These are phyloP conservation scores for Yueomyces sp. DNA, from an alignment of 805 yeast genomes.

Conservation along the genomic window DNA sequence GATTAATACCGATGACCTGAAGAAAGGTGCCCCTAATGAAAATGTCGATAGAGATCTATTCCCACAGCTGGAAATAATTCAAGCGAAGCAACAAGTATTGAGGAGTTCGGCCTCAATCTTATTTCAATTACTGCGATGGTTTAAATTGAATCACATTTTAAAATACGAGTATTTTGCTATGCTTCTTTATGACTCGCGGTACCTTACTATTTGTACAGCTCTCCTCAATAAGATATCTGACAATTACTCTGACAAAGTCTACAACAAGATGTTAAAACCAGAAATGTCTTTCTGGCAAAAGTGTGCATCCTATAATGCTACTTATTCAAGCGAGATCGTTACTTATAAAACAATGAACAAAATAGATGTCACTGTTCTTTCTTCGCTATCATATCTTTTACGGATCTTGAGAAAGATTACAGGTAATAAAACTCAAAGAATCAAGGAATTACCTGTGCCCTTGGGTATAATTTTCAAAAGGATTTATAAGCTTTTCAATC, in stretches of 20 bases:
- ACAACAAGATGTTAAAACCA: conserved; percentile 12
- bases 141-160: conserved; percentile 60
- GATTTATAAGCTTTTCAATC: conserved; percentile 46
- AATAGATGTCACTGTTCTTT: conserved; percentile 4
- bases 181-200: conserved; percentile 62
- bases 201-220: conserved; percentile 17
- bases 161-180: conserved; percentile 66
- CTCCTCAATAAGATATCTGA: conserved; percentile 18
- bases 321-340: not conserved
- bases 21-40: conserved; percentile 4
- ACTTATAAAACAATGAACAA: not conserved
- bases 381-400: conserved; percentile 24
- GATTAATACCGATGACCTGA: conserved; percentile 1
- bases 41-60: conserved; percentile 3
- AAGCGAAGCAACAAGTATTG: conserved; percentile 49
- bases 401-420: conserved; percentile 44
- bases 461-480: conserved; percentile 21
- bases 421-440: conserved; percentile 58
- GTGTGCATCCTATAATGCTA: conserved; percentile 11
- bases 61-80: conserved; percentile 35
- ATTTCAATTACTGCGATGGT: conserved; percentile 53
- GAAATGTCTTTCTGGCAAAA: conserved; percentile 18
- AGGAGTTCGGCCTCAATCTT: conserved; percentile 47
- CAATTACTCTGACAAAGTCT: conserved; percentile 20
- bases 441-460: conserved; percentile 22